These are phyloP conservation scores for Jackrogersella minutella DNA, from an alignment of 495 filamentous ascomycete genomes.

Conservation along the genomic window DNA sequence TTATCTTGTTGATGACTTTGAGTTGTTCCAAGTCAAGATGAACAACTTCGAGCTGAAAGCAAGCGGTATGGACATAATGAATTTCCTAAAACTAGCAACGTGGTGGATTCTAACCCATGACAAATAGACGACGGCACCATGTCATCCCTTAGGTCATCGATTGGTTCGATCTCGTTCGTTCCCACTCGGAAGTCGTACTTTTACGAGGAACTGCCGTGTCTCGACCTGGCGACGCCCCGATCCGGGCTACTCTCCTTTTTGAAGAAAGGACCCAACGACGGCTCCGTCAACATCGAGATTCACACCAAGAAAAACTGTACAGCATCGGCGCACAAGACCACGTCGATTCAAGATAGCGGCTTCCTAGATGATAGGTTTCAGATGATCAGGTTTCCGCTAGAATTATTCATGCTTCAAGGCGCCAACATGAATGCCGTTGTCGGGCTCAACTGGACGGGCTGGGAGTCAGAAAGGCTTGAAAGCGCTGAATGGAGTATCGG, in stretches of 20 bases:
- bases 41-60: constrained; percentile 26
- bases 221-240: neutral
- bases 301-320: constrained; percentile 23
- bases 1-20: constrained; percentile 31
- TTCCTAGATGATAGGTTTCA: neutral
- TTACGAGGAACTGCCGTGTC: constrained; percentile 28
- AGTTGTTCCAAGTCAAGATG: neutral
- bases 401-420: constrained; percentile 2
- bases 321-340: constrained; percentile 4
- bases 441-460: constrained; percentile 29
- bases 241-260: constrained; percentile 21
- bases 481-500: constrained; percentile 6
- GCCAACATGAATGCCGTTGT: constrained; percentile 15
- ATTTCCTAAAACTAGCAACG: neutral
- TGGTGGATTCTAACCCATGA: neutral
- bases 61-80: constrained; percentile 20
- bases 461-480: neutral
- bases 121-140: constrained; percentile 32
- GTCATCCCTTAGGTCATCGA: neutral
- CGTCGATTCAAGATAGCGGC: constrained; percentile 10
- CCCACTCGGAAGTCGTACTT: constrained; percentile 21
- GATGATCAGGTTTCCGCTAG: constrained; percentile 5
- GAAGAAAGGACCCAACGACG: constrained; percentile 13
- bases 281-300: constrained; percentile 28
- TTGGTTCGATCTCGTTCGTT: constrained; percentile 11